Evolutionary conservation across 306 rosid genomes (phyloP).

Genomic region (Oxytropis ochrocephala): DNA sequence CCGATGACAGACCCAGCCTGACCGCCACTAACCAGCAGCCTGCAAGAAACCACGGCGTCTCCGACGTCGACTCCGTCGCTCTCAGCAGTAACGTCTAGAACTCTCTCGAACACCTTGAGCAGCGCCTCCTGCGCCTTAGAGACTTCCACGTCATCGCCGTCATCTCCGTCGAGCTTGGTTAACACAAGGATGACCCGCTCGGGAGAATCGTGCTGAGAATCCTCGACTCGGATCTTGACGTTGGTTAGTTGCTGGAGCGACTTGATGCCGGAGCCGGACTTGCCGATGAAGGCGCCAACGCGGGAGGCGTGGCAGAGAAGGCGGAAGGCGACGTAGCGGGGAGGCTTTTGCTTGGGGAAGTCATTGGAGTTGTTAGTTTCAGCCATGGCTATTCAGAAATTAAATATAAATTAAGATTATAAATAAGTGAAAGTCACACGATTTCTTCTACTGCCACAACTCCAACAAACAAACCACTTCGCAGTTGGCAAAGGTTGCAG

Average conservation of each 20-base stretch:
- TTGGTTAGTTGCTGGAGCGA: slow-evolving; percentile 66
- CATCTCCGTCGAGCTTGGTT: slow-evolving; percentile 17
- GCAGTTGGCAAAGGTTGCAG: neutral
- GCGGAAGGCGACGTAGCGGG: slow-evolving; percentile 61
- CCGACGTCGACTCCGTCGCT: slow-evolving; percentile 37
- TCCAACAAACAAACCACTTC: too few relatives aligned
- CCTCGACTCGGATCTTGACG: slow-evolving; percentile 67
- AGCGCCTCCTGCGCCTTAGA: slow-evolving; percentile 75
- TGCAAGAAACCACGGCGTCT: slow-evolving; percentile 63
- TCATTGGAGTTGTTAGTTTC: slow-evolving; percentile 22
- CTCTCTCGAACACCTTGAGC: slow-evolving; percentile 75
- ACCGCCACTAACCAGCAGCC: slow-evolving; percentile 47
- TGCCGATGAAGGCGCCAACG: slow-evolving; percentile 83
- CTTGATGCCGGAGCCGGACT: slow-evolving; percentile 66
- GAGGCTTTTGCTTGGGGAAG: slow-evolving; percentile 32
- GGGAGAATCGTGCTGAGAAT: slow-evolving; percentile 54
- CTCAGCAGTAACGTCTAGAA: slow-evolving; percentile 84
- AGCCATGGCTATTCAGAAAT: slow-evolving; percentile 5
- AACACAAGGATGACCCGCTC: slow-evolving; percentile 58
- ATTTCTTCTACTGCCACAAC: neutral
- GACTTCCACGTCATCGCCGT: neutral
- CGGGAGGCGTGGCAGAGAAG: slow-evolving; percentile 92
- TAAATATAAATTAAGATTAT: too few relatives aligned
- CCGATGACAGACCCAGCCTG: slow-evolving; percentile 83
- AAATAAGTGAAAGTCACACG: neutral